Conservation (phyloP, 2,329 filamentous ascomycete genomes). For the Aplosporella prunicola region DNA sequence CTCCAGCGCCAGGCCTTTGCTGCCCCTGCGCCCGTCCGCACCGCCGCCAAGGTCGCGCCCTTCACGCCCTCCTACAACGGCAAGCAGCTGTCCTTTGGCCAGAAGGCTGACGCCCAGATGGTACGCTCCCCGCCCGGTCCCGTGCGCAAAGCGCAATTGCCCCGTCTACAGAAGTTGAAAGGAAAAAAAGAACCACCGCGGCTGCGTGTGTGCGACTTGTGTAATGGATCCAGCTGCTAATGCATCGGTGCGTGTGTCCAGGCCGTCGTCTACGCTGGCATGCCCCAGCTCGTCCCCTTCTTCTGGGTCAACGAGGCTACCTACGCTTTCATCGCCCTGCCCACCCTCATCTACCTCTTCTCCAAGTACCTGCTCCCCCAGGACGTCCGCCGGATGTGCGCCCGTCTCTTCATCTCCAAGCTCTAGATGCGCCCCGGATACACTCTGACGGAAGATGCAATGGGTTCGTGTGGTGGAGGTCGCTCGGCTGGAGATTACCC, state of each 20-base stretch:
- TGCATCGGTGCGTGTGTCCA: no score
- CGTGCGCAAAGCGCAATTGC: background rate
- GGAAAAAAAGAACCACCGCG: background rate
- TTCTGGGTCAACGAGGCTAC: slow-evolving; percentile 38
- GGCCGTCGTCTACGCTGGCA: slow-evolving; percentile 33
- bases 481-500: no score
- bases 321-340: slow-evolving; percentile 32
- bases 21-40: slow-evolving; percentile 13
- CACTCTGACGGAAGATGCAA: no score
- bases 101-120: slow-evolving; percentile 11
- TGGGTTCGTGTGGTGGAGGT: no score
- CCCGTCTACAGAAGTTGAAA: slow-evolving; percentile 23
- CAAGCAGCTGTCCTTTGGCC: slow-evolving; percentile 7
- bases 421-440: no score
- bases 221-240: no score
- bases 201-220: slow-evolving; percentile 4
- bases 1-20: slow-evolving; percentile 30
- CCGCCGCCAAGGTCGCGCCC: slow-evolving; percentile 10
- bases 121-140: slow-evolving; percentile 3
- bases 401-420: slow-evolving; percentile 37
- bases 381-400: slow-evolving; percentile 31
- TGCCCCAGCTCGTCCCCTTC: slow-evolving; percentile 37
- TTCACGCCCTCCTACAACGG: slow-evolving; percentile 11
- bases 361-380: slow-evolving; percentile 36
- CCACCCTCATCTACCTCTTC: slow-evolving; percentile 35